phyloP scores from a whole-genome alignment of 2,329 filamentous ascomycete species.

The Waltergamsia citrina region DNA sequence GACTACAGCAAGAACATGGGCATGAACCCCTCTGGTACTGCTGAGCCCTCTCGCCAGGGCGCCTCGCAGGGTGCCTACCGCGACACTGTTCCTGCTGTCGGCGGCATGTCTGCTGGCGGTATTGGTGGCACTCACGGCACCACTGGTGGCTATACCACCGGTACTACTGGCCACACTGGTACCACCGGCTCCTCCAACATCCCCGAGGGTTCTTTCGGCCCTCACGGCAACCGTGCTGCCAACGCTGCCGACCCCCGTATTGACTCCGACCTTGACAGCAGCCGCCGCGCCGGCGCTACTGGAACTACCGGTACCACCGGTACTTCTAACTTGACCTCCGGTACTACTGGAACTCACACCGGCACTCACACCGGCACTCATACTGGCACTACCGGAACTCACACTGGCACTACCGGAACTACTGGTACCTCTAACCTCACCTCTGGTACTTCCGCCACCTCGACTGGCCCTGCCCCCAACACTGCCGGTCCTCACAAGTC shows the following conservation, averaged over 20 bases:
- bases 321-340: constrained; percentile 12
- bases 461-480: constrained; percentile 39
- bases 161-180: constrained; percentile 9
- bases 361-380: constrained; percentile 20
- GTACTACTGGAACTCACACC: constrained; percentile 15
- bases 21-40: constrained; percentile 12
- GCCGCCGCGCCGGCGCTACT: constrained; percentile 20
- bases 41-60: constrained; percentile 7
- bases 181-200: constrained; percentile 3
- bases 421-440: constrained; percentile 8
- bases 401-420: constrained; percentile 17
- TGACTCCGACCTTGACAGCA: constrained; percentile 37
- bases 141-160: constrained; percentile 5
- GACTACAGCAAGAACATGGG: constrained; percentile 26
- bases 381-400: constrained; percentile 3
- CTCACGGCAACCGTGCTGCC: constrained; percentile 28
- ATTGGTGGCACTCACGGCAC: constrained; percentile 8
- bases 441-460: constrained; percentile 18
- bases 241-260: constrained; percentile 43
- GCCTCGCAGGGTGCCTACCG: neutral
- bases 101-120: constrained; percentile 4
- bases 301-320: constrained; percentile 12
- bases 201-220: constrained; percentile 23
- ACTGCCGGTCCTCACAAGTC: constrained; percentile 14
- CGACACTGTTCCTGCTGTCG: constrained; percentile 3